phyloP scores from a whole-genome alignment of 139 green algal species.

The Micractinium sp. region DNA sequence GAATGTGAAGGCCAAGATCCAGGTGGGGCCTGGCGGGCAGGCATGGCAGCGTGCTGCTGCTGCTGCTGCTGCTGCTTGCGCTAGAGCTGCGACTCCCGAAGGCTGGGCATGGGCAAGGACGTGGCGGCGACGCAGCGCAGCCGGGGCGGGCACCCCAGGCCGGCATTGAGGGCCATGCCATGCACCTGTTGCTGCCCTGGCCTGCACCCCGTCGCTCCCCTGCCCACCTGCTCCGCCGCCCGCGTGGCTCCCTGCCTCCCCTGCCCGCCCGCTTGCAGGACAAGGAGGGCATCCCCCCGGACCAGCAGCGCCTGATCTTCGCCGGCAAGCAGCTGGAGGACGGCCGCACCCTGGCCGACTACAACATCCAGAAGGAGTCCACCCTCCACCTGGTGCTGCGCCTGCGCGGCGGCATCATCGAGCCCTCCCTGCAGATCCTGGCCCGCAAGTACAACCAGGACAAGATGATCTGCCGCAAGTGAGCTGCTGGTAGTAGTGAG shows the following conservation, averaged over 20 bases:
- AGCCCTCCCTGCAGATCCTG: conserved; percentile 97
- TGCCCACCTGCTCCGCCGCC: neutral
- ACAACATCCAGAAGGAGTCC: conserved; percentile 98
- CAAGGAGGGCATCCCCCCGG: conserved; percentile 83
- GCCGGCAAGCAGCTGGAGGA: conserved; percentile 99
- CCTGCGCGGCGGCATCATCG: conserved; percentile 98
- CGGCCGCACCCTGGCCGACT: conserved; percentile 94
- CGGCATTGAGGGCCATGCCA: neutral
- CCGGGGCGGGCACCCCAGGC: neutral
- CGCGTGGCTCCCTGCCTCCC: neutral
- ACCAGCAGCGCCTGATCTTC: conserved; percentile 99
- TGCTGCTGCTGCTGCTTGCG: conserved; percentile 64
- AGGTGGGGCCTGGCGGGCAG: neutral
- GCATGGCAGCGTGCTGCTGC: neutral
- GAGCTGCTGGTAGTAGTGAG: conserved; percentile 31
- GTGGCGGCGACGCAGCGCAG: neutral
- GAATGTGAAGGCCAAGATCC: conserved; percentile 92
- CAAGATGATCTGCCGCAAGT: conserved; percentile 99
- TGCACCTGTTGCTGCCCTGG: neutral
- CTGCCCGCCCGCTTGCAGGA: conserved; percentile 29
- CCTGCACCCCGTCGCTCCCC: neutral
- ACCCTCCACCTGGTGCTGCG: conserved; percentile 99
- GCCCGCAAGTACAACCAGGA: conserved; percentile 99
- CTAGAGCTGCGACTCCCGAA: too few species aligned
- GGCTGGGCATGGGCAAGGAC: too few species aligned